phyloP scores from a whole-genome alignment of 805 yeast genomes.

The Yarrowia deformans region DNA sequence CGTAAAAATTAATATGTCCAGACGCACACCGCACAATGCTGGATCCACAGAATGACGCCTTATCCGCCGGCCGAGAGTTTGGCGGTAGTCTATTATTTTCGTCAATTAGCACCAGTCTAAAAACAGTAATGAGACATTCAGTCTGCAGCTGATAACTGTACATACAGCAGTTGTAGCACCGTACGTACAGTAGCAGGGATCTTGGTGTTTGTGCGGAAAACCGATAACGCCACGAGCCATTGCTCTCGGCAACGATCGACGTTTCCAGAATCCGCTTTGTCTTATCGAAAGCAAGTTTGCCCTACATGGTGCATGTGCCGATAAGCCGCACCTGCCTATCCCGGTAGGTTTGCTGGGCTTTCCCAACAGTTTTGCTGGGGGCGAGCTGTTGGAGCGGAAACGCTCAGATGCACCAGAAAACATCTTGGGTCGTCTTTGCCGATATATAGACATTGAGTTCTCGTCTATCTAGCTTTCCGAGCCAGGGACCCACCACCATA shows the following conservation, averaged over 20 bases:
- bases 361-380: slow-evolving; percentile 23
- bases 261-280: background rate
- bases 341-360: slow-evolving; percentile 30
- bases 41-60: slow-evolving; percentile 30
- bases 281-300: slow-evolving; percentile 16
- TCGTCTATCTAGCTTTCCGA: slow-evolving; percentile 14
- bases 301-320: slow-evolving; percentile 5
- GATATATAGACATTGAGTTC: slow-evolving; percentile 22
- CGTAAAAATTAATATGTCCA: too few relatives aligned
- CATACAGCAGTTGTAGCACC: too few relatives aligned
- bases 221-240: background rate
- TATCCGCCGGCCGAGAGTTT: background rate
- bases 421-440: background rate
- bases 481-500: slow-evolving; percentile 8
- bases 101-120: background rate
- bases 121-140: background rate
- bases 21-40: background rate
- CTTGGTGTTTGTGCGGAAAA: background rate
- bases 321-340: slow-evolving; percentile 31
- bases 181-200: background rate
- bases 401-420: background rate
- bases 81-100: background rate
- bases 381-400: background rate
- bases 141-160: slow-evolving; percentile 3
- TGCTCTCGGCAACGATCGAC: background rate